Evolutionary conservation across 2,329 filamentous ascomycete species (phyloP).

Genomic region (Cercospora zeae-maydis): DNA sequence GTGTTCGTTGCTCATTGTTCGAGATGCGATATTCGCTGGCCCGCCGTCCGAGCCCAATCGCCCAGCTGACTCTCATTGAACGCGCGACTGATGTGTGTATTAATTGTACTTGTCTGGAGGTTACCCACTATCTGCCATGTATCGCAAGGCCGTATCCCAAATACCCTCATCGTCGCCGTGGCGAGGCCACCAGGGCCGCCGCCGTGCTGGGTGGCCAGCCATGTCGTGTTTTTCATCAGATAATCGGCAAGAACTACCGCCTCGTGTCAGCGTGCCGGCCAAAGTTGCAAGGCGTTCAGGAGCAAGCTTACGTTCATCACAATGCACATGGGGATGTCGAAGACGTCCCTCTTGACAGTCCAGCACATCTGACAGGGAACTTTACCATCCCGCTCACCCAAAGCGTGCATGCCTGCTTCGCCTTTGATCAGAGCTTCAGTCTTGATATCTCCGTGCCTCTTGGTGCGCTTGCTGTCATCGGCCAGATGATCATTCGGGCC

Average conservation of each 20-base stretch:
- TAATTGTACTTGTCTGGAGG: neutral
- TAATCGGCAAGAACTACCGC: conserved; percentile 25
- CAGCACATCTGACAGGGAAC: conserved; percentile 95
- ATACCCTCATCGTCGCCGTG: neutral
- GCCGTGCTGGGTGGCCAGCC: neutral
- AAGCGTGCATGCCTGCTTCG: conserved; percentile 73
- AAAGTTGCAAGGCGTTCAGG: neutral
- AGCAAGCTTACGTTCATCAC: conserved; percentile 83
- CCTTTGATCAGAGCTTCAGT: conserved; percentile 46
- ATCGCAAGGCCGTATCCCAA: neutral
- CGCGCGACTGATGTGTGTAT: neutral
- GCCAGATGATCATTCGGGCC: conserved; percentile 49
- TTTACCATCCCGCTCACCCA: conserved; percentile 79
- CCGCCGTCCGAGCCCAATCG: neutral
- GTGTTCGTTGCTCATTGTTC: neutral
- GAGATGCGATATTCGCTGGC: neutral
- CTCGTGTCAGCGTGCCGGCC: conserved; percentile 4
- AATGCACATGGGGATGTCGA: conserved; percentile 98
- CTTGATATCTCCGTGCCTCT: conserved; percentile 26
- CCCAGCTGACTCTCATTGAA: neutral
- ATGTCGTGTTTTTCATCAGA: conserved; percentile 9
- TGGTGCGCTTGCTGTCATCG: conserved; percentile 31
- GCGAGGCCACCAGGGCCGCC: neutral
- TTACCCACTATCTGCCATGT: neutral
- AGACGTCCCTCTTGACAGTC: conserved; percentile 94